A percentile compares a stretch with the other conserved stretches of the same genome.
Conservation (phyloP, 164 flowering plant genomes). For the Protea cynaroides region DNA sequence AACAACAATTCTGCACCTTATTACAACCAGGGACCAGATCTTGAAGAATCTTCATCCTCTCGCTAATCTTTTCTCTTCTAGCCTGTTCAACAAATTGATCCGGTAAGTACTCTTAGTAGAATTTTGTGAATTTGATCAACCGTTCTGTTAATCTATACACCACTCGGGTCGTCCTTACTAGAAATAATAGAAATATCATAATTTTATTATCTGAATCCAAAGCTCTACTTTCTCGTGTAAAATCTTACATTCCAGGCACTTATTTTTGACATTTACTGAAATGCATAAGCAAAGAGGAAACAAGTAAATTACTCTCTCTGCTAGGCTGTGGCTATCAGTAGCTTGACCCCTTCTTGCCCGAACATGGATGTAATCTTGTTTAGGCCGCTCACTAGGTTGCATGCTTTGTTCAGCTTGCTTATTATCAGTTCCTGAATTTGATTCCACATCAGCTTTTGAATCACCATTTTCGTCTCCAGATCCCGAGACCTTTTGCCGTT, state of each 20-base stretch:
- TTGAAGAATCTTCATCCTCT: constrained; percentile 95
- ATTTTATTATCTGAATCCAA: not conserved
- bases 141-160: not conserved
- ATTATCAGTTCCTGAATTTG: constrained; percentile 39
- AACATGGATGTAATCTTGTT: constrained; percentile 84
- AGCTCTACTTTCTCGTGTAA: not conserved
- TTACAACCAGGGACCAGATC: constrained; percentile 98
- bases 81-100: constrained; percentile 45
- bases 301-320: constrained; percentile 70
- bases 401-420: constrained; percentile 39
- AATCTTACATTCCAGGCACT: not conserved
- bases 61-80: constrained; percentile 94
- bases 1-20: constrained; percentile 44
- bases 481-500: constrained; percentile 42
- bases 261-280: not conserved
- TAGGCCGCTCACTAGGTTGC: constrained; percentile 57
- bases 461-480: constrained; percentile 39
- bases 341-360: constrained; percentile 99
- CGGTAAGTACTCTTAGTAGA: constrained; percentile 7
- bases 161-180: not conserved
- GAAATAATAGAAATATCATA: not conserved
- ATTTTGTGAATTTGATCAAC: not conserved
- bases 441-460: constrained; percentile 53
- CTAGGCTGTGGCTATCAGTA: constrained; percentile 96
- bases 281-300: not conserved